Evolutionary conservation across 2,329 filamentous ascomycete species (phyloP).

Genomic region (Hysterium pulicare): DNA sequence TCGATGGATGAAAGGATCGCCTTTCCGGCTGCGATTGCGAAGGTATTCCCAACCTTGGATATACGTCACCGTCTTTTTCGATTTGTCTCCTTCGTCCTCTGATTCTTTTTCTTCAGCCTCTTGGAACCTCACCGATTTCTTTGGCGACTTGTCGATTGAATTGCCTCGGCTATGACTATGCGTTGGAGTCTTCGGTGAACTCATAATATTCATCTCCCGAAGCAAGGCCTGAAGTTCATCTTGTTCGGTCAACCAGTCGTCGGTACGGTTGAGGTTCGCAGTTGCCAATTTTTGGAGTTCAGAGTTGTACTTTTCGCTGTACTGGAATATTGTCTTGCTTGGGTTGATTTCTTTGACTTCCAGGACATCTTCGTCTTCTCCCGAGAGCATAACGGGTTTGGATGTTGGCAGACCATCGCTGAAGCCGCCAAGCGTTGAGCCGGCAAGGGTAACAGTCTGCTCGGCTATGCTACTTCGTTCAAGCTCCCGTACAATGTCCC

Average conservation of each 20-base stretch:
- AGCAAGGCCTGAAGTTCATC: slow-evolving; percentile 70
- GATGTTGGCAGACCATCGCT: slow-evolving; percentile 29
- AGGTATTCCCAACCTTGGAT: slow-evolving; percentile 82
- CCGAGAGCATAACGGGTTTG: slow-evolving; percentile 25
- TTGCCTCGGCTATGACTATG: slow-evolving; percentile 31
- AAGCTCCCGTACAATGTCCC: too few species aligned
- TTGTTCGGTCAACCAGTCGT: slow-evolving; percentile 81
- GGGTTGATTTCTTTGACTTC: slow-evolving; percentile 56
- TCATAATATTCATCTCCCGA: slow-evolving; percentile 47
- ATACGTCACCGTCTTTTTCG: slow-evolving; percentile 68
- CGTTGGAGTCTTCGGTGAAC: slow-evolving; percentile 39
- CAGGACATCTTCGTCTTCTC: slow-evolving; percentile 36
- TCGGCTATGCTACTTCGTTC: slow-evolving; percentile 23
- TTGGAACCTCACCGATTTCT: slow-evolving; percentile 76
- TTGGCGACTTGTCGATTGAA: slow-evolving; percentile 45
- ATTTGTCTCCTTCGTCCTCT: slow-evolving; percentile 19
- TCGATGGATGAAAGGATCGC: slow-evolving; percentile 81
- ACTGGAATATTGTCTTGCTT: slow-evolving; percentile 65
- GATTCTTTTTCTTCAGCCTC: slow-evolving; percentile 24
- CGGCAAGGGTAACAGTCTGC: slow-evolving; percentile 24
- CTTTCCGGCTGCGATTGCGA: slow-evolving; percentile 60
- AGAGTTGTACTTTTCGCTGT: slow-evolving; percentile 70
- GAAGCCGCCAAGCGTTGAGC: slow-evolving; percentile 33
- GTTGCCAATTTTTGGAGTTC: slow-evolving; percentile 69
- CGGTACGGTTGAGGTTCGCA: slow-evolving; percentile 78